Evolutionary conservation across 345 rosid genomes (phyloP).

Genomic region (Fremontodendron californicum): DNA sequence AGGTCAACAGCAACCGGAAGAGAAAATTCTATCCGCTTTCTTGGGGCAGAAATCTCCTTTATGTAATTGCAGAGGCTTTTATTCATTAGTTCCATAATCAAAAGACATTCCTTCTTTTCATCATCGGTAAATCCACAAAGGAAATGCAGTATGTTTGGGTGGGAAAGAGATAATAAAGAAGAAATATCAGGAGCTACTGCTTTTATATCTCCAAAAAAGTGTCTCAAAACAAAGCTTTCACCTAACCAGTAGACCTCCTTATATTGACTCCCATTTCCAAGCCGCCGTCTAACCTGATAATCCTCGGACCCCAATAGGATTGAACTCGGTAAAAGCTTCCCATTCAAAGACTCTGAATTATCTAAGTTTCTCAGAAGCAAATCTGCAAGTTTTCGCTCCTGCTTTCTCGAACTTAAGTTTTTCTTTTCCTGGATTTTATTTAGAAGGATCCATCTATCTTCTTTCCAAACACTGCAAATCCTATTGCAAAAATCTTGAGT

Average conservation of each 20-base stretch:
- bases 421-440: conserved; percentile 52
- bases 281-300: conserved; percentile 54
- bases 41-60: conserved; percentile 66
- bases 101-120: conserved; percentile 75
- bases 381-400: conserved; percentile 50
- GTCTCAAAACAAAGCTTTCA: conserved; percentile 55
- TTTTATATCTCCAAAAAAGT: conserved; percentile 56
- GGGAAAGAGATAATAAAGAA: conserved; percentile 56
- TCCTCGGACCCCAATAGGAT: conserved; percentile 50
- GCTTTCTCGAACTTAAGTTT: conserved; percentile 35
- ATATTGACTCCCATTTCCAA: conserved; percentile 52
- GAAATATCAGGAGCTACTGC: conserved; percentile 50
- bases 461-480: conserved; percentile 51
- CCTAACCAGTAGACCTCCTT: conserved; percentile 76
- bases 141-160: conserved; percentile 64
- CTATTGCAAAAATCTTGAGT: conserved; percentile 41
- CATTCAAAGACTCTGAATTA: conserved; percentile 31
- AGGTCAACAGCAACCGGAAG: conserved; percentile 64
- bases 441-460: conserved; percentile 70
- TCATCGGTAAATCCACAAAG: conserved; percentile 72
- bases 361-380: conserved; percentile 47
- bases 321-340: conserved; percentile 47
- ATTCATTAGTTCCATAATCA: conserved; percentile 78
- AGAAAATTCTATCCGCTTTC: conserved; percentile 49
- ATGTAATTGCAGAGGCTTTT: conserved; percentile 49